phyloP scores from a whole-genome alignment of 768 basidiomycete genomes.

The Podaxis sp. region DNA sequence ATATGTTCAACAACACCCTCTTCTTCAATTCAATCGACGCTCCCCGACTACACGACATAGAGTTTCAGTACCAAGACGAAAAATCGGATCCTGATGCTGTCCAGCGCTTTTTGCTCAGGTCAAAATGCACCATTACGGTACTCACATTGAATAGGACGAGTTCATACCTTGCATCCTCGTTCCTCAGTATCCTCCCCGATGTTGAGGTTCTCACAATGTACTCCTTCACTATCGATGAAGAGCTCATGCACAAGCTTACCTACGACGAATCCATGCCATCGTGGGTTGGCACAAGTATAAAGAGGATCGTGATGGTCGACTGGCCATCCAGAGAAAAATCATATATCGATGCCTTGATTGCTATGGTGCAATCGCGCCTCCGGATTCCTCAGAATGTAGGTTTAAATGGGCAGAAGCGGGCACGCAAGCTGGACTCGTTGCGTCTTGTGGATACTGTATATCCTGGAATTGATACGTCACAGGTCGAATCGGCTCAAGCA shows the following conservation, averaged over 20 bases:
- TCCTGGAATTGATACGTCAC: neutral
- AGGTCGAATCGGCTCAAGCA: neutral
- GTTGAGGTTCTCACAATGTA: neutral
- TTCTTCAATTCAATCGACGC: neutral
- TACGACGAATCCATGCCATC: neutral
- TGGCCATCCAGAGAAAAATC: neutral
- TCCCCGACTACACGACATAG: neutral
- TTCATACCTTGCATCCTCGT: neutral
- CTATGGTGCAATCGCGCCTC: constrained; percentile 6
- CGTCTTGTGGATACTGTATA: neutral
- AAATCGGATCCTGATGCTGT: neutral
- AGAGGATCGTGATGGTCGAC: neutral
- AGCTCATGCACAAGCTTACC: neutral
- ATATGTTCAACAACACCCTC: neutral
- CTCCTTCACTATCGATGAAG: neutral
- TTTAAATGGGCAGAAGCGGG: neutral
- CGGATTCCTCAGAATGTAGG: neutral
- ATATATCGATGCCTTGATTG: neutral
- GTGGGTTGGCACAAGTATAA: neutral
- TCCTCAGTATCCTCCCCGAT: neutral
- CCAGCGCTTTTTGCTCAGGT: neutral
- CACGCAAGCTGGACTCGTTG: neutral
- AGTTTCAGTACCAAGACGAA: neutral
- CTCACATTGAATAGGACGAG: neutral
- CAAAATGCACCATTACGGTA: neutral